Base-by-base conservation (phyloP, 371 early-diverging fungal species). In the Dipsacomyces acuminosporus region DNA sequence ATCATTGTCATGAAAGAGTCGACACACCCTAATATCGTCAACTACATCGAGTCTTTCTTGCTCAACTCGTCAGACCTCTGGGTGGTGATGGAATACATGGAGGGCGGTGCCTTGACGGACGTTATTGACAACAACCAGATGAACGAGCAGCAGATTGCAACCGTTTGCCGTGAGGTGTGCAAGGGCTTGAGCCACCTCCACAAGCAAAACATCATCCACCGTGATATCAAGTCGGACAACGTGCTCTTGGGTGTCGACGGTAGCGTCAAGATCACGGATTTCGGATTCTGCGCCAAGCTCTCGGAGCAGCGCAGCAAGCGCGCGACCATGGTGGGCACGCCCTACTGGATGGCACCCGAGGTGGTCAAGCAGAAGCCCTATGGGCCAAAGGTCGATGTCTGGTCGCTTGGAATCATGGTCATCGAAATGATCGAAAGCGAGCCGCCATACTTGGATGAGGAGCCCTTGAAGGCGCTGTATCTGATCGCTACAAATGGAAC, bases 71-170 rank as follows among this genome's bases (percentile, higher is more conserved):
- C 78, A 40, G 96, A 95, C 30, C 76, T 98, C 47, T 98, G 98
- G 98, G 94, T 98, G 8, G 87, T 98, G 21, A 94, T 98, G 94
- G 98, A 98, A 76, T 93, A 87, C 76, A 98, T 98, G 97, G 95
- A 96, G 71, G 97, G 95, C 24, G 98, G 98, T 26, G 85, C 96
- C 9, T 74, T 98, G 72, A 98, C 96, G 7, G 97, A 98, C 65
- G 87, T 96, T 20, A 94, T 98, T 71, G 96, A 95, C 57, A 86
- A 88, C 76, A 92, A 90, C 70, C 84, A 84, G 46, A 78, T 98
- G 80, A 80, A 81, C 21, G 97, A 98, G 76, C 75, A 78, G 26
- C 94, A 96, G 71, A 96, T 96, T 48, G 87, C 96, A 4, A 85
- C 89, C 34, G 87, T 98, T 20, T 87, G 91, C 45, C 76, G 79